These are phyloP conservation scores for Fusarium nygamai DNA, from an alignment of 2,329 filamentous ascomycete genomes.

Conservation along the genomic window DNA sequence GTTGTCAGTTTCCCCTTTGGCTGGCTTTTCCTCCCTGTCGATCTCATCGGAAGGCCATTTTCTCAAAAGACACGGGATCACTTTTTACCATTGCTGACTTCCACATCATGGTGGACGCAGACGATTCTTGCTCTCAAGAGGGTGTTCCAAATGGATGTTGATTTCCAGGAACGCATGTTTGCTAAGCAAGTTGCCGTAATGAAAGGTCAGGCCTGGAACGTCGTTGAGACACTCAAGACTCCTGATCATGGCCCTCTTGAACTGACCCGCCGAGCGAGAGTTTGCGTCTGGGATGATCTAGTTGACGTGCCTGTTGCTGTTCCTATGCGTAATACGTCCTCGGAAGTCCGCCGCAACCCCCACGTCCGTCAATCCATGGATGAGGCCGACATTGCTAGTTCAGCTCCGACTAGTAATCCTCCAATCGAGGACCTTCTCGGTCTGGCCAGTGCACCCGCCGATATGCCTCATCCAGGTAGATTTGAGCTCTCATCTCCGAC, in stretches of 20 bases:
- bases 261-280: constrained; percentile 86
- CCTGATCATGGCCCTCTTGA: constrained; percentile 93
- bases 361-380: constrained; percentile 64
- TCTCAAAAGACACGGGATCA: constrained; percentile 93
- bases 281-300: constrained; percentile 97
- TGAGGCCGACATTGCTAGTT: constrained; percentile 85
- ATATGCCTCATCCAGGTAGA: constrained; percentile 78
- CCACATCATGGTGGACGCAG: constrained; percentile 95
- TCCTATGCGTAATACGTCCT: constrained; percentile 84
- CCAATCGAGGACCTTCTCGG: constrained; percentile 75
- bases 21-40: constrained; percentile 97
- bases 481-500: constrained; percentile 71
- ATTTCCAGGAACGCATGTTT: constrained; percentile 99
- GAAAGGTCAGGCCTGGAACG: constrained; percentile 99
- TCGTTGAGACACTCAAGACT: constrained; percentile 95
- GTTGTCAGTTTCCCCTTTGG: constrained; percentile 91
- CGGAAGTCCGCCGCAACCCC: constrained; percentile 80
- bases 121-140: constrained; percentile 87
- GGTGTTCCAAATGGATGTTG: constrained; percentile 90
- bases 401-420: constrained; percentile 45
- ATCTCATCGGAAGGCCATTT: constrained; percentile 94
- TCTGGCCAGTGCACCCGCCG: constrained; percentile 67
- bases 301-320: constrained; percentile 96
- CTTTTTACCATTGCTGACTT: constrained; percentile 95
- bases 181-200: constrained; percentile 98